Evolutionary conservation across 129 eudicot genomes (phyloP).

Genomic region (Tanacetum coccineum): DNA sequence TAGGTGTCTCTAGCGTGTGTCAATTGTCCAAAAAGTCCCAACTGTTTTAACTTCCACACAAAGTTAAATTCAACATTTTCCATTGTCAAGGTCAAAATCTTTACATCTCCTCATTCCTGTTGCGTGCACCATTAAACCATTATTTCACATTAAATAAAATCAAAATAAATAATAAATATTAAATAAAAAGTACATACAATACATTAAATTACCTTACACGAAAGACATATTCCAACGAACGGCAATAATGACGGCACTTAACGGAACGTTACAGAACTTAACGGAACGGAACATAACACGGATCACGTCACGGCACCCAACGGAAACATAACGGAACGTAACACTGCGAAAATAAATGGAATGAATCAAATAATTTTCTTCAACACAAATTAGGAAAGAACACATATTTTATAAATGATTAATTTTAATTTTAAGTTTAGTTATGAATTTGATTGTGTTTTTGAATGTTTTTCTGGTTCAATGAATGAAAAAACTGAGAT

Average conservation of each 20-base stretch:
- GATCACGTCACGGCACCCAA: conserved; percentile 20
- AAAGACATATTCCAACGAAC: conserved; percentile 24
- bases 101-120: conserved; percentile 27
- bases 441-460: conserved; percentile 10
- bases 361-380: conserved; percentile 7
- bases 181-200: neutral
- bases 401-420: neutral
- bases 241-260: conserved; percentile 20
- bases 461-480: neutral
- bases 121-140: conserved; percentile 24
- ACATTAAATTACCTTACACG: conserved; percentile 28
- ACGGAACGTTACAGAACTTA: conserved; percentile 25
- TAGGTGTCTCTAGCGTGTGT: conserved; percentile 36
- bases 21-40: conserved; percentile 25
- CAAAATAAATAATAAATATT: neutral
- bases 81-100: conserved; percentile 33
- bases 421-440: too few species aligned
- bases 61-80: conserved; percentile 18
- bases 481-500: conserved; percentile 15
- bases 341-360: conserved; percentile 36
- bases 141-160: neutral
- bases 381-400: conserved; percentile 27
- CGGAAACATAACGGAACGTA: conserved; percentile 23
- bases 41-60: conserved; percentile 33
- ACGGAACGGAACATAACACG: conserved; percentile 30